phyloP scores from a whole-genome alignment of 352 stramenopile genomes.

The Phytophthora sp. region DNA sequence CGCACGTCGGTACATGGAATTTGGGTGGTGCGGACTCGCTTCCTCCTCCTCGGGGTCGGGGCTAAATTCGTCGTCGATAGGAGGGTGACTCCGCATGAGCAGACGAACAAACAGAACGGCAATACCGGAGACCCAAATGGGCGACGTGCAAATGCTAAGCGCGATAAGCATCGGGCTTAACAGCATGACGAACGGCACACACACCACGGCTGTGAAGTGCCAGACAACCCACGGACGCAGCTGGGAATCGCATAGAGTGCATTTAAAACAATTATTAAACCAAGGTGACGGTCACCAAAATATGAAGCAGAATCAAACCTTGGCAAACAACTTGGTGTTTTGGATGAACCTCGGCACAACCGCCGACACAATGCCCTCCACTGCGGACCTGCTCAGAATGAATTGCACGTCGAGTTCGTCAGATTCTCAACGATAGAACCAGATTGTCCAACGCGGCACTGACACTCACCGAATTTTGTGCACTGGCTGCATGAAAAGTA shows the following conservation, averaged over 20 bases:
- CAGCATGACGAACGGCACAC: conserved; percentile 75
- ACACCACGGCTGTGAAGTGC: conserved; percentile 72
- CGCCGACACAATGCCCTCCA: conserved; percentile 42
- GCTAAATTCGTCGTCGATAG: conserved; percentile 51
- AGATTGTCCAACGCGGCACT: conserved; percentile 10
- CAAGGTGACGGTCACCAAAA: not conserved
- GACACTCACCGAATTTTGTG: conserved; percentile 56
- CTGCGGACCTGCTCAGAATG: conserved; percentile 28
- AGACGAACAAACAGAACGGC: conserved; percentile 62
- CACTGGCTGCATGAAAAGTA: conserved; percentile 44
- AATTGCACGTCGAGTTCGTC: conserved; percentile 18
- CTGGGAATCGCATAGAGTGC: conserved; percentile 26
- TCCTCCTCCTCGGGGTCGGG: conserved; percentile 46
- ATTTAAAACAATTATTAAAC: conserved; percentile 10
- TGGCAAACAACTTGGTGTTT: conserved; percentile 45
- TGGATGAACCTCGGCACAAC: conserved; percentile 50
- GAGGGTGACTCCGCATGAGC: conserved; percentile 39
- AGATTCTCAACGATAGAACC: conserved; percentile 2
- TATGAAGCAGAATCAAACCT: conserved; percentile 29
- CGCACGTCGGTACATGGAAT: conserved; percentile 55
- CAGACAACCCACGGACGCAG: conserved; percentile 63
- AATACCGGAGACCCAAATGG: conserved; percentile 72
- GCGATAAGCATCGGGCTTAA: conserved; percentile 82
- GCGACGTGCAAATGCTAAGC: conserved; percentile 76
- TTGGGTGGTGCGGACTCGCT: conserved; percentile 48